Evolutionary conservation across 2,329 filamentous ascomycete species (phyloP).

Genomic region (Tolypocladium endophyticum): DNA sequence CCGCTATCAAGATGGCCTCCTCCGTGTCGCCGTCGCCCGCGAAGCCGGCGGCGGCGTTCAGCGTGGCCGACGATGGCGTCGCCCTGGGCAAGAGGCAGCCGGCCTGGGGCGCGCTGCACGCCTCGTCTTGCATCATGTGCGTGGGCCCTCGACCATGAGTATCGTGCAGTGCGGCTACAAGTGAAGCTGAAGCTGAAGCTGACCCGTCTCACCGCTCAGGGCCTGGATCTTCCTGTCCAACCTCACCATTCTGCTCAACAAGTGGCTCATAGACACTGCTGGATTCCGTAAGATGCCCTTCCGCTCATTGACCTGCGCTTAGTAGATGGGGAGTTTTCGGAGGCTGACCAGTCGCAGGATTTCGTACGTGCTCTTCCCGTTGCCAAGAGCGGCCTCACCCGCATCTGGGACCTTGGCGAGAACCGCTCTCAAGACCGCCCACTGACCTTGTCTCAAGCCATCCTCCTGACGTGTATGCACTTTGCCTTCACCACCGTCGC

Average conservation of each 20-base stretch:
- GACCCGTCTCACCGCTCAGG: slow-evolving; percentile 19
- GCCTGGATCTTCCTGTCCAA: slow-evolving; percentile 82
- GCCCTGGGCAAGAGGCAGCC: slow-evolving; percentile 1
- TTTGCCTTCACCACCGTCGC: slow-evolving; percentile 54
- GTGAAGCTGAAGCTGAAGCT: not conserved
- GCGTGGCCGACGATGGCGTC: slow-evolving; percentile 16
- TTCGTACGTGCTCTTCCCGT: slow-evolving; percentile 7
- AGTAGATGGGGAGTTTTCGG: too few relatives aligned
- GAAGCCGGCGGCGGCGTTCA: not conserved
- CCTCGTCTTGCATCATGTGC: slow-evolving; percentile 22
- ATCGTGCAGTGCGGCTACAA: too few relatives aligned
- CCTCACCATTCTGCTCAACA: slow-evolving; percentile 83
- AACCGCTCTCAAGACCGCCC: not conserved
- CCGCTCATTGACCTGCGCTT: too few relatives aligned
- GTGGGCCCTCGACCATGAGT: not conserved
- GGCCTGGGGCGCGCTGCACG: slow-evolving; percentile 15
- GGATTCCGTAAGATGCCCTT: slow-evolving; percentile 53
- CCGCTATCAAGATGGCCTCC: not conserved
- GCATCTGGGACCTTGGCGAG: not conserved
- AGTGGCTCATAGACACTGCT: slow-evolving; percentile 69
- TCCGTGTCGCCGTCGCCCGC: not conserved
- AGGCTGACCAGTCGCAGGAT: slow-evolving; percentile 6
- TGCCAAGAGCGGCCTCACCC: not conserved
- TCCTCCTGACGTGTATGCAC: slow-evolving; percentile 59
- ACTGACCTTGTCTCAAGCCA: slow-evolving; percentile 21